A percentile compares a stretch with the other conserved stretches of the same genome.
Evolutionary conservation across 257 asterid genomes (phyloP).

Genomic region (Plantago major): DNA sequence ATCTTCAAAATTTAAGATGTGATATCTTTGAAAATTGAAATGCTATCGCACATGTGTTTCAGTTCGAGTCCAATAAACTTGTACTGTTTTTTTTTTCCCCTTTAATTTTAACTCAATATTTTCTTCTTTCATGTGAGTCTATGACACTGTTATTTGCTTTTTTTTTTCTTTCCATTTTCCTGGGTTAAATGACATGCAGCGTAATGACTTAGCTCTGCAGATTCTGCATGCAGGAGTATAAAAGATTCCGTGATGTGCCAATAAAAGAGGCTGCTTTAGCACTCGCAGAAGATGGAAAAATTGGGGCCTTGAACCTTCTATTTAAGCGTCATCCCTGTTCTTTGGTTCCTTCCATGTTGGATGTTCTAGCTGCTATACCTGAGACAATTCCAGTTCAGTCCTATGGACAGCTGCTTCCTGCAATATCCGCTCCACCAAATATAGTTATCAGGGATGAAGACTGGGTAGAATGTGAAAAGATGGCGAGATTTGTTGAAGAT

Average conservation of each 20-base stretch:
- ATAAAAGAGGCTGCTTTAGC: conserved; percentile 61
- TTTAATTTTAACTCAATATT: too few species aligned
- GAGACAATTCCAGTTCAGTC: conserved; percentile 92
- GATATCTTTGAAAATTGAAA: too few species aligned
- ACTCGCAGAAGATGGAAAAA: conserved; percentile 90
- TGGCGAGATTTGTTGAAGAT: conserved; percentile 44
- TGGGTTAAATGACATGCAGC: conserved; percentile 54
- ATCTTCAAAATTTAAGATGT: too few species aligned
- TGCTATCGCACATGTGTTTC: too few species aligned
- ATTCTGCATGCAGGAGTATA: conserved; percentile 83
- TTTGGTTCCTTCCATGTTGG: conserved; percentile 66
- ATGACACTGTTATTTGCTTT: neutral
- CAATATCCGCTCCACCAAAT: conserved; percentile 62
- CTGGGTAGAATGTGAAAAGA: conserved; percentile 90
- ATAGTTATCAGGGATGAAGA: conserved; percentile 72
- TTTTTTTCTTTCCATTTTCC: neutral
- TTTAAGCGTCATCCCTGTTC: conserved; percentile 93
- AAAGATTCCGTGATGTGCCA: conserved; percentile 65
- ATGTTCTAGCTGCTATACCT: conserved; percentile 91
- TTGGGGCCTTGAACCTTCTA: conserved; percentile 89
- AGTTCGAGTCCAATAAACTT: too few species aligned
- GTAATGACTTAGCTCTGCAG: conserved; percentile 76
- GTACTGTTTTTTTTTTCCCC: too few species aligned
- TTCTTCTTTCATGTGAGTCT: neutral
- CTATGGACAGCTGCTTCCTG: conserved; percentile 91